Evolutionary conservation across 441 rosid genomes (phyloP), one percentile per base, ranked within the genome.

Genomic region (Croton setiger): DNA sequence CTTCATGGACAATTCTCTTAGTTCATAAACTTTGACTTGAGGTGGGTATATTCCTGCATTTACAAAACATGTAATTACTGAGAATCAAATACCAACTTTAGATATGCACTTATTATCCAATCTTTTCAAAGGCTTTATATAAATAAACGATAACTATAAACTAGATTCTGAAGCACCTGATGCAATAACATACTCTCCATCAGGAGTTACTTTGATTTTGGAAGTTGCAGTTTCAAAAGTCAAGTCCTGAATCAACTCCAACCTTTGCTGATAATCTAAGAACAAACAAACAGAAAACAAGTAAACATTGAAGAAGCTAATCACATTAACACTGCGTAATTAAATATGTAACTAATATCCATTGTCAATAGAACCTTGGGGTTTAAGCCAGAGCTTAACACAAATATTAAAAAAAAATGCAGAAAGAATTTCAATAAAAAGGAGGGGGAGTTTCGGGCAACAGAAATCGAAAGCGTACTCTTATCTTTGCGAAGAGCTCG

Each of bases 11-110:
- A 86, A 82, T 70, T 94, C 80, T 56, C 86, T 79, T 21, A 89
- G 85, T 79, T 91, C 96, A 43, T 89, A 91, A 36, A 91, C 98
- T 83, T 94, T 87, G 44, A 91, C 80, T 69, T 91, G 97, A 20
- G 97, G 98, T 20, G 96, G 98, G 75, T 91, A 86, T 76, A 89
- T 86, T 51, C 96, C 98, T 88, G 74, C 27, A 68, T 62, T 64
- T 48, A 23, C 0, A 31, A 15, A 62, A 62, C 43, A 31, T 11
- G 21, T 13, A 63, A 5, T 31, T 35, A 18, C 23, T 2, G 33
- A 18, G 45, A 64, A 66, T 51, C 33, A 33, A 10, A 18, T 9
- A 68, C 47, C 43, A 20, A 15, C 31, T 0, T 27, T n/a, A 12
- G 49, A 17, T 2, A 9, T 8, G 33, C 11, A 67, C 9, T 55